Evolutionary conservation across 2,329 filamentous ascomycete species (phyloP).

Genomic region (Fusarium sp.): DNA sequence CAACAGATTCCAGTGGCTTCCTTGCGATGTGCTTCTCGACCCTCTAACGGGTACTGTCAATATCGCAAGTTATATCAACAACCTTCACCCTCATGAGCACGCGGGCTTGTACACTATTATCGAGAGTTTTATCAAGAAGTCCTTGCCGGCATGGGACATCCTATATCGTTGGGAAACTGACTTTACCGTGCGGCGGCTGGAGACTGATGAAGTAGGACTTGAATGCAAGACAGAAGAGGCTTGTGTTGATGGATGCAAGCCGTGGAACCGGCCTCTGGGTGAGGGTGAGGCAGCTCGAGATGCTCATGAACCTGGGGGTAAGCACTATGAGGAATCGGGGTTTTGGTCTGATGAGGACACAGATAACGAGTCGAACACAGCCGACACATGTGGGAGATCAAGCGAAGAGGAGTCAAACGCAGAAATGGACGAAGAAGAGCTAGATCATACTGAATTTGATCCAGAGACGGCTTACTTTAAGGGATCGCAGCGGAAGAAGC

Average conservation of each 20-base stretch:
- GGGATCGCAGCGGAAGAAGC: not conserved
- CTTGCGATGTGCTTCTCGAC: not conserved
- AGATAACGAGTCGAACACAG: not conserved
- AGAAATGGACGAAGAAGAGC: no score
- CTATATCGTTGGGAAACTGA: not conserved
- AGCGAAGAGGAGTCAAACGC: not conserved
- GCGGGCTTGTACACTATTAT: not conserved
- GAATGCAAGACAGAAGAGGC: not conserved
- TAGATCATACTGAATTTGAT: no score
- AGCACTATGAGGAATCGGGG: not conserved
- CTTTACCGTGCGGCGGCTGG: not conserved
- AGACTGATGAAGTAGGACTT: not conserved
- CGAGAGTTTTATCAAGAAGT: not conserved
- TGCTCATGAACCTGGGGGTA: not conserved
- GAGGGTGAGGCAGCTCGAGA: not conserved
- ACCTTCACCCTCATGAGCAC: constrained; percentile 12
- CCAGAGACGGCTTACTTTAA: no score
- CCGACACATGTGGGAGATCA: not conserved
- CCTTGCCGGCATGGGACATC: constrained; percentile 6
- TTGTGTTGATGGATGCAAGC: not conserved
- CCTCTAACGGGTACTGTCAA: not conserved
- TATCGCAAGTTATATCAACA: constrained; percentile 21
- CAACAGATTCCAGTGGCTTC: constrained; percentile 9
- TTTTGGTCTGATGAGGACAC: not conserved
- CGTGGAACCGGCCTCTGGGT: not conserved